Evolutionary conservation across 2,329 filamentous ascomycete genomes (phyloP).

Genomic region (Diaporthe citrichinensis): DNA sequence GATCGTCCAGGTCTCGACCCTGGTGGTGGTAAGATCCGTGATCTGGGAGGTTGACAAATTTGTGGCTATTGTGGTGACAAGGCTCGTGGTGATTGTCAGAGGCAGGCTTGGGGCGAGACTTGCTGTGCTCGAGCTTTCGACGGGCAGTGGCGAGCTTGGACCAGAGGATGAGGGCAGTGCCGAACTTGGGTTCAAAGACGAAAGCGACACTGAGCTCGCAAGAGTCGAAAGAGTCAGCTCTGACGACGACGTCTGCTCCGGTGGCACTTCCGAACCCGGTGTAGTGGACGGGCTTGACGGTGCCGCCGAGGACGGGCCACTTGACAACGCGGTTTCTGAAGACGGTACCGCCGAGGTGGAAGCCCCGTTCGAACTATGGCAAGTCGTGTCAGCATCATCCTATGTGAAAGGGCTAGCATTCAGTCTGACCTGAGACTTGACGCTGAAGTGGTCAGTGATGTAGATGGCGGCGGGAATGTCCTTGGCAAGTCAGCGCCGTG

Average conservation of each 20-base stretch:
- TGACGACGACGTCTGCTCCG: background rate
- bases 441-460: background rate
- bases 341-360: background rate
- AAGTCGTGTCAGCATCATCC: constrained; percentile 9
- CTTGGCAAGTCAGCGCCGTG: background rate
- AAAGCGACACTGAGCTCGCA: constrained; percentile 2
- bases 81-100: constrained; percentile 31
- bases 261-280: background rate
- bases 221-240: background rate
- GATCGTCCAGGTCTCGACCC: constrained; percentile 23
- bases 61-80: constrained; percentile 32
- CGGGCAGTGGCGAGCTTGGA: constrained; percentile 4
- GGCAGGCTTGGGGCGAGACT: constrained; percentile 2
- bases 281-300: background rate
- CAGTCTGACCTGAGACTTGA: constrained; percentile 22
- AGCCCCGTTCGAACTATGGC: constrained; percentile 3
- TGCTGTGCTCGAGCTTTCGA: background rate
- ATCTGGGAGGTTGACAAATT: constrained; percentile 40
- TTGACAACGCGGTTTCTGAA: background rate
- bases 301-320: background rate
- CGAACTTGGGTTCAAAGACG: background rate
- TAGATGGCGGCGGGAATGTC: constrained; percentile 27
- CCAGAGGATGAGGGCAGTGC: background rate
- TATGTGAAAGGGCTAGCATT: background rate
- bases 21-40: constrained; percentile 35